Evolutionary conservation across 331 rosid species (phyloP), one percentile per base, ranked within the genome.

Genomic region (Quercus tomentella): DNA sequence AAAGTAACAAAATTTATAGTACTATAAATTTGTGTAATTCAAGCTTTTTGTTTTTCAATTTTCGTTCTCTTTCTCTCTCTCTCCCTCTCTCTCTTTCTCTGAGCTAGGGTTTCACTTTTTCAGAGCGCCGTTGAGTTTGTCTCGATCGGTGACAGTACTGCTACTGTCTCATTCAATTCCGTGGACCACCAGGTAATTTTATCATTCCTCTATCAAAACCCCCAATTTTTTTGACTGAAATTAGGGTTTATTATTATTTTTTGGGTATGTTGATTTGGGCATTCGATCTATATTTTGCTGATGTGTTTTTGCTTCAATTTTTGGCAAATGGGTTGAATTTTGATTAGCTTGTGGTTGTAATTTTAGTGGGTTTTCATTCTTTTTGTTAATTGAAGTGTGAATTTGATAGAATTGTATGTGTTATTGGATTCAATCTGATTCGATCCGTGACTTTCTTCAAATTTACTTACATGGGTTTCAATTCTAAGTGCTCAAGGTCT

Each of bases 151-250:
- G 45, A 56, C 37, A 76, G 20, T 57, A 7, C 60, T 73, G 4
- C 70, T 57, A 5, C 45, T 73, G 3, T 74, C 26, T 21, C 18
- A n/a, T 0, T 31, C 77, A 49, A 77, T 79, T 70, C 28, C 41
- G 3, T 69, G 51, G 37, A 56, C 25, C 57, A 15, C 1, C 82
- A 83, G 89, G 87, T 86, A 81, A 22, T 66, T 57, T 11, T 71
- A n/a, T 65, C 65, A 6, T 35, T 37, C 14, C 54, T 30, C 14
- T 37, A 22, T 33, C 56, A 26, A n/a, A n/a, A 4, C 21, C 51
- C 76, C 62, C 51, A 49, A 21, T 7, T 58, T 4, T 62, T 2
- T 16, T 61, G 23, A 23, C 28, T 31, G 10, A 16, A 28, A 41
- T 37, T 69, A 16, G 62, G 70, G 37, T 73, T 68, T 18, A 35